These are phyloP conservation scores for Colletotrichum liriopes DNA, from an alignment of 2,329 filamentous ascomycete species.

Conservation along the genomic window DNA sequence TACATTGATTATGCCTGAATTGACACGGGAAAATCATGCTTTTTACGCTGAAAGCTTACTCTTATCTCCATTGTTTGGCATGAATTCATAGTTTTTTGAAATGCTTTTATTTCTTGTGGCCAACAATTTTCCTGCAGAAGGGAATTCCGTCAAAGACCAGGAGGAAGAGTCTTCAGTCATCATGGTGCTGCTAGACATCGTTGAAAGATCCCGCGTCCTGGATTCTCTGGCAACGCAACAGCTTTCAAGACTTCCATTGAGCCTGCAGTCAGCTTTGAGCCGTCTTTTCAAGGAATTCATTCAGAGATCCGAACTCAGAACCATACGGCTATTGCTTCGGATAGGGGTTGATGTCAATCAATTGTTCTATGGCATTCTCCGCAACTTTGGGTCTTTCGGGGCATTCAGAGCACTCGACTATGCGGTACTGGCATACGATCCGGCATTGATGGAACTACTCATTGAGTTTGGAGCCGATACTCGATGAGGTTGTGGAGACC, in stretches of 20 bases:
- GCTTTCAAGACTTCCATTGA: background rate
- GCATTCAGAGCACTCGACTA: background rate
- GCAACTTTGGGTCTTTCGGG: too few species aligned
- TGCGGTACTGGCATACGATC: background rate
- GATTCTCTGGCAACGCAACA: accelerated
- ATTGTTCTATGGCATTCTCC: accelerated
- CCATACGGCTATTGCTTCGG: background rate
- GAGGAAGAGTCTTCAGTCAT: background rate
- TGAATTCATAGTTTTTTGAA: background rate
- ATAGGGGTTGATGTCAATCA: background rate
- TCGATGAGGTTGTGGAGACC: background rate
- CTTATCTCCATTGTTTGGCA: background rate
- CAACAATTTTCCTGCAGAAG: background rate
- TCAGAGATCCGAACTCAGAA: accelerated
- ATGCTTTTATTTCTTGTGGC: background rate
- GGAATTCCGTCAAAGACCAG: accelerated
- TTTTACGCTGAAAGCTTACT: background rate
- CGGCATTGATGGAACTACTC: background rate
- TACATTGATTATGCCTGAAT: background rate
- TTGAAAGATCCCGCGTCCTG: background rate
- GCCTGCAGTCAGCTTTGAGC: background rate
- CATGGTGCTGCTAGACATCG: background rate
- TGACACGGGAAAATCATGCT: background rate
- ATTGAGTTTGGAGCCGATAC: background rate
- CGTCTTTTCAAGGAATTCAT: background rate